Evolutionary conservation across 164 flowering plant species (phyloP).

Genomic region (Magnolia officinalis): DNA sequence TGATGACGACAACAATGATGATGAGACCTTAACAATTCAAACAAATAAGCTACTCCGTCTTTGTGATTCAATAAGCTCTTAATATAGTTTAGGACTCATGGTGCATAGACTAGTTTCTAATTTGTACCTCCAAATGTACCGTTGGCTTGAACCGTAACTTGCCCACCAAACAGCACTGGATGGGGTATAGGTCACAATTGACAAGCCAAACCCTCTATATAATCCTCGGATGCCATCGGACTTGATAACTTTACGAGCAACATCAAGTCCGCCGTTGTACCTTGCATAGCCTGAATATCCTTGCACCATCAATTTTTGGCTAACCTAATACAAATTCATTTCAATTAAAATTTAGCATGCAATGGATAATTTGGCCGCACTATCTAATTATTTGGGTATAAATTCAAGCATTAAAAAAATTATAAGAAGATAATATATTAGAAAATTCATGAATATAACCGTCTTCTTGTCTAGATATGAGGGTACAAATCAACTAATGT

Average conservation of each 20-base stretch:
- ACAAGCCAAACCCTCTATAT: conserved; percentile 91
- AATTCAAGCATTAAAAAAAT: neutral
- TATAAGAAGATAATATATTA: neutral
- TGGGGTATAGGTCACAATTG: conserved; percentile 88
- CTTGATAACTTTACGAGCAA: conserved; percentile 68
- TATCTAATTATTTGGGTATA: neutral
- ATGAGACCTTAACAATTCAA: no score
- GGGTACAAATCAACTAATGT: neutral
- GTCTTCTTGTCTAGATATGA: neutral
- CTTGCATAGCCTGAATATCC: conserved; percentile 85
- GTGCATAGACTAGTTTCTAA: no score
- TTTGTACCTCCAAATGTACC: conserved; percentile 86
- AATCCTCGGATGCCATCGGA: conserved; percentile 82
- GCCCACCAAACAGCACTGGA: conserved; percentile 99
- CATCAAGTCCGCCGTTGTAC: conserved; percentile 92
- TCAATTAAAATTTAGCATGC: conserved; percentile 12
- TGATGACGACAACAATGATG: no score
- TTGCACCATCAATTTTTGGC: conserved; percentile 98
- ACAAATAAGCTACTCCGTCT: no score
- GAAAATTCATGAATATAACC: neutral
- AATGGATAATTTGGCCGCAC: conserved; percentile 2
- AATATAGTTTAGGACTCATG: no score
- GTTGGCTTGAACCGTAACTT: conserved; percentile 94
- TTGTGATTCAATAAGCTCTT: no score
- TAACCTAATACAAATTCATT: conserved; percentile 45